phyloP scores from a whole-genome alignment of 805 yeast genomes.

The Lipomyces orientalis region DNA sequence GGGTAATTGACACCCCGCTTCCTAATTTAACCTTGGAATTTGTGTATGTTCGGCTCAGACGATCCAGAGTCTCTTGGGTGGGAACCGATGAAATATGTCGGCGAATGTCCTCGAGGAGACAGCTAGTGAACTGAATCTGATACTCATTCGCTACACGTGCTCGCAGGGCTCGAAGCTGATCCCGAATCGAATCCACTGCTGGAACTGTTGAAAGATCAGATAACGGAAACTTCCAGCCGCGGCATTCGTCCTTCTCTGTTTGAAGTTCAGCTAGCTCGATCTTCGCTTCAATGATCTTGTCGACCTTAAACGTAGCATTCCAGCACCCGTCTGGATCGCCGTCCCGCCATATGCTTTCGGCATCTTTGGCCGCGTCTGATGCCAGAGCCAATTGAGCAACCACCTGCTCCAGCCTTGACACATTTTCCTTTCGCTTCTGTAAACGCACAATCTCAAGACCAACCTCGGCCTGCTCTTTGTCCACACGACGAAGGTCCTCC shows the following conservation, averaged over 20 bases:
- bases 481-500: slow-evolving; percentile 53
- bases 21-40: slow-evolving; percentile 35
- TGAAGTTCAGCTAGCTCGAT: slow-evolving; percentile 11
- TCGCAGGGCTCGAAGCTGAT: slow-evolving; percentile 60
- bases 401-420: slow-evolving; percentile 66
- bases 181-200: slow-evolving; percentile 58
- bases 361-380: slow-evolving; percentile 55
- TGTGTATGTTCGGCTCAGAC: slow-evolving; percentile 48
- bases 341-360: slow-evolving; percentile 53
- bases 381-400: slow-evolving; percentile 59
- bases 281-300: slow-evolving; percentile 64
- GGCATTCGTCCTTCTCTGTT: slow-evolving; percentile 34
- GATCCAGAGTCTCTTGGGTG: slow-evolving; percentile 54
- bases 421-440: slow-evolving; percentile 60
- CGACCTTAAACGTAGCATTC: slow-evolving; percentile 61
- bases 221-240: slow-evolving; percentile 46
- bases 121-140: slow-evolving; percentile 59
- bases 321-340: slow-evolving; percentile 59
- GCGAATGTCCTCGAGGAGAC: slow-evolving; percentile 66
- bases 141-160: slow-evolving; percentile 74
- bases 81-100: slow-evolving; percentile 59
- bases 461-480: slow-evolving; percentile 55
- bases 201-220: slow-evolving; percentile 54
- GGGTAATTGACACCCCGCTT: slow-evolving; percentile 17
- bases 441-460: slow-evolving; percentile 59